Conservation (phyloP, 352 stramenopile genomes). For the Phytophthora colocasiae region DNA sequence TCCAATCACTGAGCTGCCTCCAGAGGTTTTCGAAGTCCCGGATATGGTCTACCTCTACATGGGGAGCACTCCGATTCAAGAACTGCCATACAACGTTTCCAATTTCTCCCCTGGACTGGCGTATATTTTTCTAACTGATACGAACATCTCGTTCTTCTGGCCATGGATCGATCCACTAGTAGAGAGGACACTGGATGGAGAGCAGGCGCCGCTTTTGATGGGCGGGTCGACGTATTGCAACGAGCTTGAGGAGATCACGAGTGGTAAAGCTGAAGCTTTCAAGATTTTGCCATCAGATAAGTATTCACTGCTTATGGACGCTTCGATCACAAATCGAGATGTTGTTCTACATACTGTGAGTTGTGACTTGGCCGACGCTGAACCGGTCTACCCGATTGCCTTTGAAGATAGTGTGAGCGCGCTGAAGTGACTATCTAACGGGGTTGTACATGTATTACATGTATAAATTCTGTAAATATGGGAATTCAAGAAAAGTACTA, state of each 20-base stretch:
- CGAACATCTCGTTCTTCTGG: slow-evolving; percentile 32
- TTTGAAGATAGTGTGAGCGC: slow-evolving; percentile 15
- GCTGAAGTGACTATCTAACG: not conserved
- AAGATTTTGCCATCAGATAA: not conserved
- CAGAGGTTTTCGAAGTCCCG: slow-evolving; percentile 30
- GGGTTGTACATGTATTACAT: too few relatives aligned
- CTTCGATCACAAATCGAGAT: slow-evolving; percentile 11
- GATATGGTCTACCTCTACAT: slow-evolving; percentile 27
- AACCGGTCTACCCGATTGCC: slow-evolving; percentile 18
- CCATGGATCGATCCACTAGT: slow-evolving; percentile 31
- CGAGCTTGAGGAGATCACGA: slow-evolving; percentile 13
- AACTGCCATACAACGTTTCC: slow-evolving; percentile 24
- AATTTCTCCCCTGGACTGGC: slow-evolving; percentile 17
- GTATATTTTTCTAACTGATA: slow-evolving; percentile 31
- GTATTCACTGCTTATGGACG: slow-evolving; percentile 23
- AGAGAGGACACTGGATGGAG: slow-evolving; percentile 4
- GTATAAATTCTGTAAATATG: not conserved
- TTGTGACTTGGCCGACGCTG: slow-evolving; percentile 2
- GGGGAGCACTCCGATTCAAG: slow-evolving; percentile 15
- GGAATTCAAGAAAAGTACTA: too few relatives aligned
- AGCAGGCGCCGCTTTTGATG: slow-evolving; percentile 4
- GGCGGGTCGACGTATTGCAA: slow-evolving; percentile 20
- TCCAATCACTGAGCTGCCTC: slow-evolving; percentile 17
- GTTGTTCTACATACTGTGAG: slow-evolving; percentile 17
- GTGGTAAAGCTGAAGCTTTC: slow-evolving; percentile 1